phyloP scores from a whole-genome alignment of 164 flowering plant genomes.

The Platanus orientalis region DNA sequence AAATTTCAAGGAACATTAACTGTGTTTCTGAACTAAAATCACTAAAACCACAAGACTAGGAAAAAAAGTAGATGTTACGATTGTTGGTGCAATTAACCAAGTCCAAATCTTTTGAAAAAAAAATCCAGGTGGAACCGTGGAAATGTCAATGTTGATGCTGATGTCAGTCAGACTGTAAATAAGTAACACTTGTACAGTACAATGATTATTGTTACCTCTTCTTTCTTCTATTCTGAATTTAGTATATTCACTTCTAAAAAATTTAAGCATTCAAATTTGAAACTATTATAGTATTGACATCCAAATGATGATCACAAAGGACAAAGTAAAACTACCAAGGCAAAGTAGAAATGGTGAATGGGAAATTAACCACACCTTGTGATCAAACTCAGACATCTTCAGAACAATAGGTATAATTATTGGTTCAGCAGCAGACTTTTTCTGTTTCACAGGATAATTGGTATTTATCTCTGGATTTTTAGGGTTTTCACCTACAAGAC shows the following conservation, averaged over 20 bases:
- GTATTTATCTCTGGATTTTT: conserved; percentile 31
- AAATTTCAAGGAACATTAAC: too few relatives aligned
- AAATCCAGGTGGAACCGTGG: too few relatives aligned
- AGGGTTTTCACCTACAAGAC: conserved; percentile 38
- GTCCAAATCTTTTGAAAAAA: too few relatives aligned
- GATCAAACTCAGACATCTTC: conserved; percentile 98
- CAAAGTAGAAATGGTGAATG: background rate
- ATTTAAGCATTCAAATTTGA: background rate
- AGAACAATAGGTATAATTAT: conserved; percentile 80
- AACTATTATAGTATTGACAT: background rate
- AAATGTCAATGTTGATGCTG: background rate
- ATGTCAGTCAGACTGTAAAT: background rate
- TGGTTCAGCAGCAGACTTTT: conserved; percentile 68
- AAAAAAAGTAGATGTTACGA: too few relatives aligned
- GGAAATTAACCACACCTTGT: conserved; percentile 50
- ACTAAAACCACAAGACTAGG: too few relatives aligned
- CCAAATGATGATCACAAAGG: background rate
- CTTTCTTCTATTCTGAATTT: background rate
- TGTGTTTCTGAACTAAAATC: too few relatives aligned
- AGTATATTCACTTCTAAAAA: background rate
- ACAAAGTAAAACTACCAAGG: background rate
- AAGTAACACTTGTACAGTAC: background rate
- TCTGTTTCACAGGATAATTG: conserved; percentile 32
- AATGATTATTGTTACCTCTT: background rate
- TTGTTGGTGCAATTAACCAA: too few relatives aligned